Conservation (phyloP, 2,329 filamentous ascomycete species). For the Lecanicillium sp. region DNA sequence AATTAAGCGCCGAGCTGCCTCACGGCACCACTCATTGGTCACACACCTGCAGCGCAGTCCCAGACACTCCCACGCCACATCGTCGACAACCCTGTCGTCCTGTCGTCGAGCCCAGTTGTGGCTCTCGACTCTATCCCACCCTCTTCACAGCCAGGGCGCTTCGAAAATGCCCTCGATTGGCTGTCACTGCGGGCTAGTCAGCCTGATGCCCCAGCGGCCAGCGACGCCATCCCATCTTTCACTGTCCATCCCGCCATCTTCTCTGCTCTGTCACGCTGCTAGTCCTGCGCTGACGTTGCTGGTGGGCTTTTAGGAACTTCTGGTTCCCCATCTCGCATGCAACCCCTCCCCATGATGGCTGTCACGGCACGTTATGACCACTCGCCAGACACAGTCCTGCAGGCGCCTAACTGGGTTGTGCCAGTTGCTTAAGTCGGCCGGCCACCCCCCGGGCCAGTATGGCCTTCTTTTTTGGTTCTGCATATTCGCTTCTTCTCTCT, state of each 20-base stretch:
- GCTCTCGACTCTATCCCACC: conserved; percentile 6
- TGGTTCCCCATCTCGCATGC: conserved; percentile 5
- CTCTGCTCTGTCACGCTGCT: background rate
- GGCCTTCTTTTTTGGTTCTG: conserved; percentile 21
- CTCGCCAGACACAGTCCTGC: too few relatives aligned
- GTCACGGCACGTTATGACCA: too few relatives aligned
- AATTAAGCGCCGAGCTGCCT: conserved; percentile 12
- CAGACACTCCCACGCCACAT: conserved; percentile 9
- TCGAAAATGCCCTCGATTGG: conserved; percentile 7
- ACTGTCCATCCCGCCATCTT: background rate
- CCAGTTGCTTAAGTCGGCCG: conserved; percentile 16
- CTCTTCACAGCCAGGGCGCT: conserved; percentile 6
- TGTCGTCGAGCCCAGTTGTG: conserved; percentile 9
- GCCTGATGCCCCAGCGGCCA: conserved; percentile 3
- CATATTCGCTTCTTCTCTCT: conserved; percentile 28
- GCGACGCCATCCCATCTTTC: conserved; percentile 5
- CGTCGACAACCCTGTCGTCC: background rate
- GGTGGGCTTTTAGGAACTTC: too few relatives aligned
- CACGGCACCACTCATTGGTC: conserved; percentile 10
- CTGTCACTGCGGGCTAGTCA: background rate
- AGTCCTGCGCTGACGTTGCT: conserved; percentile 5
- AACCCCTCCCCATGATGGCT: background rate
- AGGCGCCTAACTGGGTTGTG: conserved; percentile 7
- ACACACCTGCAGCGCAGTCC: conserved; percentile 2
- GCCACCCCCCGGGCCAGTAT: conserved; percentile 13